Evolutionary conservation across 164 flowering plant genomes (phyloP), one percentile per base, ranked within the genome.

Genomic region (Vitis labrusca): DNA sequence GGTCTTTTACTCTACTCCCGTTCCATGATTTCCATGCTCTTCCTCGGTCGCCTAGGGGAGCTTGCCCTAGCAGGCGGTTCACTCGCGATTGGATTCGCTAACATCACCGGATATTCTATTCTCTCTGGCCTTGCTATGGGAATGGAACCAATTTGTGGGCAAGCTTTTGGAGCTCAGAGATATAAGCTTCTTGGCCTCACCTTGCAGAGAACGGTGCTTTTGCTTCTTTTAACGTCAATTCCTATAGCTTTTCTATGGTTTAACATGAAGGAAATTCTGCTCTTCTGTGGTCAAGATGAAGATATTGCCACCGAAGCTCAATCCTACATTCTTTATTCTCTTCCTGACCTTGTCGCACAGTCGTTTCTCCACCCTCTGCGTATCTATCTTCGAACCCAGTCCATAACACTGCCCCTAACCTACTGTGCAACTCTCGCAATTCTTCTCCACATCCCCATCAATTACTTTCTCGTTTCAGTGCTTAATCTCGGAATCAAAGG

Each of bases 71-170:
- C 97, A 5, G 94, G 90, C 8, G 97, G 92, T 2, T 79, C 97
- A 0, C 80, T 91, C 0, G 93, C 93, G 1, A 67, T 89, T 10
- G 94, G 94, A 1, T 91, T 91, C 52, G 97, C 94, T 8, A 91
- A 91, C 79, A 91, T 91, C 79, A 91, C 97, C 49, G 97, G 92
- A 5, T 91, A 91, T 77, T 91, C 97, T 6, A 58, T 91, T 50
- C 88, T 91, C 50, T 89, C 93, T 0, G 97, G 97, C 54, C 83
- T 91, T 0, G 86, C 94, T 54, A 82, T 84, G 81, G 97, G 97
- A 1, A 91, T 91, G 97, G 97, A 91, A 71, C 97, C 97, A 71
- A 91, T 91, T 50, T 91, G 97, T 66, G 91, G 91, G 1, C 97
- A 91, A 58, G 92, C 94, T 57, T 89, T 82, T 52, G 97, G 97